Evolutionary conservation across 352 stramenopile species (phyloP).

Genomic region (Phytophthora meadii): DNA sequence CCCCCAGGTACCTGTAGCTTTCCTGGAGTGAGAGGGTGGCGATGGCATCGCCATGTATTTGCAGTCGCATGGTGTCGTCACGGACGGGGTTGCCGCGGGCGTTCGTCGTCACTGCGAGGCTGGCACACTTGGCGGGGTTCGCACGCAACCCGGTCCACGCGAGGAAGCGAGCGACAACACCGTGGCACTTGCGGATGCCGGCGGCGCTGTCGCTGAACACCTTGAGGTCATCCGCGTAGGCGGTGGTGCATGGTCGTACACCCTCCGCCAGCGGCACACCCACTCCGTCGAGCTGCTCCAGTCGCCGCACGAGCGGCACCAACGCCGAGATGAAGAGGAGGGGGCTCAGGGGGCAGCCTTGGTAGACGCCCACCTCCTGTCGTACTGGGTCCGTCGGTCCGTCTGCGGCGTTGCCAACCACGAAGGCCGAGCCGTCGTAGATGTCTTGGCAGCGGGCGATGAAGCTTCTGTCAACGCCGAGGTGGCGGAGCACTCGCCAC

Average conservation of each 20-base stretch:
- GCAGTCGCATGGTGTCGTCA: background rate
- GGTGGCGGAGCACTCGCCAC: background rate
- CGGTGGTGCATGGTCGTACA: conserved; percentile 6
- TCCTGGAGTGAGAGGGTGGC: background rate
- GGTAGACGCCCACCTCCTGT: conserved; percentile 19
- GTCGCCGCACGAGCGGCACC: background rate
- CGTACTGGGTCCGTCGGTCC: conserved; percentile 15
- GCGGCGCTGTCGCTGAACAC: conserved; percentile 25
- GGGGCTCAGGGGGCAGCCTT: conserved; percentile 36
- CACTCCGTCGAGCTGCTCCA: conserved; percentile 6
- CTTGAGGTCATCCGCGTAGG: conserved; percentile 35
- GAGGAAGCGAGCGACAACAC: background rate
- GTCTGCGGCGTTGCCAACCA: conserved; percentile 22
- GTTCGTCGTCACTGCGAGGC: background rate
- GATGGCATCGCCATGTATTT: background rate
- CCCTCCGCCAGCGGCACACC: conserved; percentile 1
- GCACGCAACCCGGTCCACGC: conserved; percentile 7
- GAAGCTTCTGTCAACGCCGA: conserved; percentile 9
- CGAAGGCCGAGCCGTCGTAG: conserved; percentile 16
- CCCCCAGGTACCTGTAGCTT: background rate
- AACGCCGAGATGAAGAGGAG: conserved; percentile 33
- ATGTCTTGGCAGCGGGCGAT: conserved; percentile 11
- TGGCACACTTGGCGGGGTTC: conserved; percentile 11
- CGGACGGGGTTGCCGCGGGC: background rate
- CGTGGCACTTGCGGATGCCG: conserved; percentile 22